Evolutionary conservation across 2,329 filamentous ascomycete species (phyloP), one percentile per base, ranked within the genome.

Genomic region (Aspergillus carbonarius): DNA sequence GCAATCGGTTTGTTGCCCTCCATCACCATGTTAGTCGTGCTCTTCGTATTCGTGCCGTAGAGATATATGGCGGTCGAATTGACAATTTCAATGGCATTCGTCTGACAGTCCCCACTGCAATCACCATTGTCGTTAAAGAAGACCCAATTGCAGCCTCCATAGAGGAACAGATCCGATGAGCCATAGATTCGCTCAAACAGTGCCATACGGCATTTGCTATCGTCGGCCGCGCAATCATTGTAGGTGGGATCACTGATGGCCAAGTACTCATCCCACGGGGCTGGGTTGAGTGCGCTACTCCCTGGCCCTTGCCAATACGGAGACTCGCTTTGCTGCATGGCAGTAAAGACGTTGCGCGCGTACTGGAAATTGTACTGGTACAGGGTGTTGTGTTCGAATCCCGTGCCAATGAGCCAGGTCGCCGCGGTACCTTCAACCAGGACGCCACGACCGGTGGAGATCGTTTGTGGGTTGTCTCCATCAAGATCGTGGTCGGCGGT

Each of bases 401-500:
- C 75, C 0, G 76, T 79, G 23, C 79, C 79, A 46, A 76, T 73
- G 1, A 81, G 70, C 79, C 79, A 81, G 46, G 76, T 76, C 1
- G 73, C 76, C 2, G 69, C 66, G n/a, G 70, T 72, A 3, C 75
- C 72, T 66, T 80, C 77, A 30, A 77, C 66, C 4, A 79, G 69
- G 20, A 76, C 59, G 10, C 76, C 77, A 10, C 80, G 77, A 30
- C 72, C 77, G 12, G 72, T 71, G 35, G 72, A 66, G 55, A 77
- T 76, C 44, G 70, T 65, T 8, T 65, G 63, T 5, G 46, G 57
- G 10, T 66, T 63, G 17, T 57, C 57, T 10, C 79, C 80, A 49
- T 79, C 75, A 15, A 85, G 73, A 59, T 80, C 79, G 70, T 82
- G 79, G 62, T 81, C 66, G 13, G 78, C 75, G 15, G 76, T 80